Percentiles rank a stretch among this genome's conserved stretches.
phyloP scores from a whole-genome alignment of 768 basidiomycete species.

The Termitomyces sp. region DNA sequence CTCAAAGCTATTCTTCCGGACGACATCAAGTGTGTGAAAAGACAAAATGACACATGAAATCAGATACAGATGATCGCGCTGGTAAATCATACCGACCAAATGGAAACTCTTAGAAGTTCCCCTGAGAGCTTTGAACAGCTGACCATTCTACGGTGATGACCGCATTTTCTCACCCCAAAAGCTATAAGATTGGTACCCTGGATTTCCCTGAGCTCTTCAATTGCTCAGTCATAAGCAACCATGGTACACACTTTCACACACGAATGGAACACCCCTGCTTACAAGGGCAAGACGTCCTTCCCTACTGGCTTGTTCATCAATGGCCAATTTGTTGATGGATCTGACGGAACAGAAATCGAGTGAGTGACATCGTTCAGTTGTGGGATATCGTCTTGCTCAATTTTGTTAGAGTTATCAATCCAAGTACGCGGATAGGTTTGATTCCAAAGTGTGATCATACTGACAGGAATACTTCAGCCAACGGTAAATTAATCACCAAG shows the following conservation, averaged over 20 bases:
- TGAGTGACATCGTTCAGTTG: slow-evolving; percentile 24
- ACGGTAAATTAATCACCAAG: slow-evolving; percentile 52
- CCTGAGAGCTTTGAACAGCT: neutral
- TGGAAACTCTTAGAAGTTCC: neutral
- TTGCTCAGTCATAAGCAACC: slow-evolving; percentile 7
- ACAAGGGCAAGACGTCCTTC: slow-evolving; percentile 55
- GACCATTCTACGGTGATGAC: neutral
- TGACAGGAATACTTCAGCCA: slow-evolving; percentile 36
- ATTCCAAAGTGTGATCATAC: neutral
- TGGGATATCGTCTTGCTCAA: slow-evolving; percentile 3
- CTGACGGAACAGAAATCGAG: slow-evolving; percentile 54
- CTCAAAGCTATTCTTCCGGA: no score
- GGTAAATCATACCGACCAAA: no score
- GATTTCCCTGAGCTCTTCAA: neutral
- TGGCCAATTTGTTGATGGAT: slow-evolving; percentile 59
- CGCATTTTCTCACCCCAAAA: neutral
- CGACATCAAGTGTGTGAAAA: no score
- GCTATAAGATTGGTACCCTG: neutral
- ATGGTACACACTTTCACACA: slow-evolving; percentile 35
- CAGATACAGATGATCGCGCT: no score
- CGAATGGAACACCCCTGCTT: slow-evolving; percentile 47
- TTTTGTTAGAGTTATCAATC: slow-evolving; percentile 47
- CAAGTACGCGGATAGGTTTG: slow-evolving; percentile 22
- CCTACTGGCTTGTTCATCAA: slow-evolving; percentile 71
- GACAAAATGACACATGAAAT: neutral